A percentile compares a stretch with the other conserved stretches of the same genome.
Evolutionary conservation across 257 asterid genomes (phyloP).

Genomic region (Verbena officinalis): DNA sequence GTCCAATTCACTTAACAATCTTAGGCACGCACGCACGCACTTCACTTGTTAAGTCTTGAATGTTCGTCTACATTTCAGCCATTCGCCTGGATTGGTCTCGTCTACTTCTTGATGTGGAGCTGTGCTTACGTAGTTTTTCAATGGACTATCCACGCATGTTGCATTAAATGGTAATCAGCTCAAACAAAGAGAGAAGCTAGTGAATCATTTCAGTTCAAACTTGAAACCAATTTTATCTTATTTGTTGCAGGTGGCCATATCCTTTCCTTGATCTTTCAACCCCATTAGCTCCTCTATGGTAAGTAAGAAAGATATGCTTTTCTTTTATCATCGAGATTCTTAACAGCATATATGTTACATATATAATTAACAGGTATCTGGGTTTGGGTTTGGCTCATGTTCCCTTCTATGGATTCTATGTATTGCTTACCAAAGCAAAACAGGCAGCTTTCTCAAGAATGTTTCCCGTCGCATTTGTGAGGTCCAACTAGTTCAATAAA

Average conservation of each 20-base stretch:
- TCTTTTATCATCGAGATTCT: background rate
- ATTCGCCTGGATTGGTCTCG: conserved; percentile 68
- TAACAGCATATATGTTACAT: background rate
- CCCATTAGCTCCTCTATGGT: conserved; percentile 88
- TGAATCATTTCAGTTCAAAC: background rate
- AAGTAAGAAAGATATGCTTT: conserved; percentile 14
- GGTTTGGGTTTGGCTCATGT: conserved; percentile 68
- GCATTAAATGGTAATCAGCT: conserved; percentile 69
- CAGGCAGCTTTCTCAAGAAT: conserved; percentile 48
- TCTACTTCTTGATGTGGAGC: conserved; percentile 73
- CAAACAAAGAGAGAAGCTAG: no score
- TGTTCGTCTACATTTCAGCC: conserved; percentile 56
- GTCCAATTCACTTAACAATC: background rate
- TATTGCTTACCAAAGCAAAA: conserved; percentile 61
- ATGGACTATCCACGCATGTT: conserved; percentile 79
- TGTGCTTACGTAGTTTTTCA: conserved; percentile 65
- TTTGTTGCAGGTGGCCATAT: conserved; percentile 90
- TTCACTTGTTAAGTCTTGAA: no score
- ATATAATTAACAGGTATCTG: conserved; percentile 58
- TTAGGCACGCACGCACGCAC: background rate
- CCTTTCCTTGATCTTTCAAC: conserved; percentile 88
- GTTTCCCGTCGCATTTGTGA: conserved; percentile 50
- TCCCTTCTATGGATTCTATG: conserved; percentile 72
- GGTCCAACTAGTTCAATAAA: conserved; percentile 44
- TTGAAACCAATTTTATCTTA: no score